phyloP scores from a whole-genome alignment of 257 asterid genomes.

The Oldenlandia corymbosa region DNA sequence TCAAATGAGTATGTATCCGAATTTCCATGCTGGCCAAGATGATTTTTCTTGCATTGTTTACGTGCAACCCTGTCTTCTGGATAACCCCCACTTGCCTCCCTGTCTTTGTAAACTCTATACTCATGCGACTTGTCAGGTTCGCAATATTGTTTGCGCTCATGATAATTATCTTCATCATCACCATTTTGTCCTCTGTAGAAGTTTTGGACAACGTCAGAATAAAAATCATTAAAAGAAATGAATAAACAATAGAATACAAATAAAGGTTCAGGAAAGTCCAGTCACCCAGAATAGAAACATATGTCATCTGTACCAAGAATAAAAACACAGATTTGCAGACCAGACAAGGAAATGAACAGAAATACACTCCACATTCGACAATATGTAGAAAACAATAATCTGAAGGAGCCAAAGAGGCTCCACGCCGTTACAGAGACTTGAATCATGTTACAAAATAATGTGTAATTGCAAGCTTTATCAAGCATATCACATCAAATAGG shows the following conservation, averaged over 20 bases:
- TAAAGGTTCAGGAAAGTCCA: not conserved
- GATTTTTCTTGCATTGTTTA: slow-evolving; percentile 33
- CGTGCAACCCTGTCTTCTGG: slow-evolving; percentile 48
- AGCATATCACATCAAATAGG: not conserved
- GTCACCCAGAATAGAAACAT: not conserved
- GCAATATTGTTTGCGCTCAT: slow-evolving; percentile 21
- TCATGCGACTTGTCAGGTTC: slow-evolving; percentile 32
- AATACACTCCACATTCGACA: not conserved
- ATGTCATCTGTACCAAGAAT: not conserved
- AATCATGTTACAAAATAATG: not conserved
- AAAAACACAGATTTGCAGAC: too few relatives aligned
- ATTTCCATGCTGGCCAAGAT: slow-evolving; percentile 27
- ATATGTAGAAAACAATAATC: not conserved
- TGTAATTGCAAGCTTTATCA: not conserved
- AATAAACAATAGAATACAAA: not conserved
- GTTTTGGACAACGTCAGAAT: not conserved
- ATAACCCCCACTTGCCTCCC: slow-evolving; percentile 34
- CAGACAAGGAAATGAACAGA: not conserved
- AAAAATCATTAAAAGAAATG: slow-evolving; percentile 1
- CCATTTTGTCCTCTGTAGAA: slow-evolving; percentile 40
- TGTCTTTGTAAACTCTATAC: slow-evolving; percentile 25
- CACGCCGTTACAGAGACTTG: not conserved
- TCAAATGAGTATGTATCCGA: slow-evolving; percentile 30
- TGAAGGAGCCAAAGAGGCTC: not conserved
- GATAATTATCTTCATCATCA: slow-evolving; percentile 30